These are phyloP conservation scores for Sindora glabra DNA, from an alignment of 306 rosid species.

Conservation along the genomic window DNA sequence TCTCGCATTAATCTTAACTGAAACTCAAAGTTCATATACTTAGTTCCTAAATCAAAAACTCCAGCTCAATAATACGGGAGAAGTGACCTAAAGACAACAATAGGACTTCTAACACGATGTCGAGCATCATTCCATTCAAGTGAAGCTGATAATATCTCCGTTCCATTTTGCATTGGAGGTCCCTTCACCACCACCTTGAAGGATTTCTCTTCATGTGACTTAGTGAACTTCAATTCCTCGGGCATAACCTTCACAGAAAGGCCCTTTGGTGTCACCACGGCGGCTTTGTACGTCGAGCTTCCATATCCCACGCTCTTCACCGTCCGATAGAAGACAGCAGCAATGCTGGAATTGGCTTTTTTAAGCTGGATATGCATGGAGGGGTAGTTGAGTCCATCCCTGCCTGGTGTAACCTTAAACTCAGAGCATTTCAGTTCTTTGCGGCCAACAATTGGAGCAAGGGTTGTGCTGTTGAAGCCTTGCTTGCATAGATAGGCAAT, in stretches of 20 bases:
- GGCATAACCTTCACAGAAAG: slow-evolving; percentile 49
- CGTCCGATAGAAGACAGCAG: slow-evolving; percentile 48
- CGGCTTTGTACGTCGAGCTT: slow-evolving; percentile 49
- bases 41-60: slow-evolving; percentile 5
- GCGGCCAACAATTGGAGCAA: slow-evolving; percentile 36
- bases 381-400: slow-evolving; percentile 87
- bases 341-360: slow-evolving; percentile 8
- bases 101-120: slow-evolving; percentile 54
- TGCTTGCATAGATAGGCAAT: slow-evolving; percentile 50
- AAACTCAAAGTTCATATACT: neutral
- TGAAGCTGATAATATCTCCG: slow-evolving; percentile 12
- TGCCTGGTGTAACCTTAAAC: slow-evolving; percentile 27
- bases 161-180: slow-evolving; percentile 11
- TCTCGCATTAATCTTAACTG: too few relatives aligned
- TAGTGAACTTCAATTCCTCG: slow-evolving; percentile 27
- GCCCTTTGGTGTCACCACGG: slow-evolving; percentile 38
- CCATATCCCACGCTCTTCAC: slow-evolving; percentile 58
- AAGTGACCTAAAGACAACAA: slow-evolving; percentile 27
- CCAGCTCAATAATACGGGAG: neutral
- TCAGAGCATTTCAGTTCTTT: slow-evolving; percentile 33
- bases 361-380: slow-evolving; percentile 38
- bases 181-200: slow-evolving; percentile 58
- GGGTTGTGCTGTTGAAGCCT: slow-evolving; percentile 34
- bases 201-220: slow-evolving; percentile 23
- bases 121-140: slow-evolving; percentile 60